phyloP scores from a whole-genome alignment of 331 rosid species.

The Telfairia occidentalis region DNA sequence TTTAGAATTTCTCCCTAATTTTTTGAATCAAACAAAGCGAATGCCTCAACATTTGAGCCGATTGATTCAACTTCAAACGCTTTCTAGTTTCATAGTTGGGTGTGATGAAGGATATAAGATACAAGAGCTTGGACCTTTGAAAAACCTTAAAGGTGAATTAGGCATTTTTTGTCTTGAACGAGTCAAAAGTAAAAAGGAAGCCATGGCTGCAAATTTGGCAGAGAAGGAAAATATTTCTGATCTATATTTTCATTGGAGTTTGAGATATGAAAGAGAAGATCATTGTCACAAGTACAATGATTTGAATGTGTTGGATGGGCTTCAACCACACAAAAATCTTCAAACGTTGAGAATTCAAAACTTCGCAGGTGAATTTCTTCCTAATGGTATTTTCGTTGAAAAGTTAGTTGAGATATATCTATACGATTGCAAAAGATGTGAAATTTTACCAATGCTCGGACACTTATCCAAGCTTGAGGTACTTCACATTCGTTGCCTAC shows the following conservation, averaged over 20 bases:
- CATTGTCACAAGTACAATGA: background rate
- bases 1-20: background rate
- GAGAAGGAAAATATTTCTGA: background rate
- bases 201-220: constrained; percentile 1
- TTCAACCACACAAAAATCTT: constrained; percentile 10
- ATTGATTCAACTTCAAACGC: constrained; percentile 1
- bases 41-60: constrained; percentile 4
- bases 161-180: background rate
- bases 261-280: background rate
- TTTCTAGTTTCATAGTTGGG: background rate
- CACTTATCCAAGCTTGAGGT: background rate
- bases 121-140: constrained; percentile 1
- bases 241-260: background rate
- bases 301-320: constrained; percentile 8
- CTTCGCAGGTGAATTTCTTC: background rate
- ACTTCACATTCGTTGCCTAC: background rate
- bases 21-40: background rate
- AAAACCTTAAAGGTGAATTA: background rate
- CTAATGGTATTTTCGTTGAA: background rate
- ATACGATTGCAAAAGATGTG: background rate
- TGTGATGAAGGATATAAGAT: background rate
- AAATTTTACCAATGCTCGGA: constrained; percentile 1
- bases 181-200: constrained; percentile 4
- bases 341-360: background rate
- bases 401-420: background rate